Conservation (phyloP, 805 yeast species). For the Yarrowia keelungensis region DNA sequence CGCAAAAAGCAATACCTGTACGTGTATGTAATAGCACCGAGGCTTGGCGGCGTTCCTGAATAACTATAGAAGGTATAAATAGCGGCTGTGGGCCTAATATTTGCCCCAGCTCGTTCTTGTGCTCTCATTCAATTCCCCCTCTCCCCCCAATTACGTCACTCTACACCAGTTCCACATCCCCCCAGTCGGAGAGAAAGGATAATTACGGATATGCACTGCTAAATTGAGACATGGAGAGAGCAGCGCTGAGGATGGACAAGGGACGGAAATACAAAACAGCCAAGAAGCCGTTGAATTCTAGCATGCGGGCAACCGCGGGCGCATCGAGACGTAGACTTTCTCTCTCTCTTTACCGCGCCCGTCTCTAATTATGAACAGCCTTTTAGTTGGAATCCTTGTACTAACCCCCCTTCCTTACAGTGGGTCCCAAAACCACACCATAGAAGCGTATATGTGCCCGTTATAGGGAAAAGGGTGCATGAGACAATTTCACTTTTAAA, state of each 20-base stretch:
- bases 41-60: too few relatives aligned
- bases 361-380: too few relatives aligned
- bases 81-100: too few relatives aligned
- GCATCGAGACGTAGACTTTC: not conserved
- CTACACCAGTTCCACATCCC: not conserved
- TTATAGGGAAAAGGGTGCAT: slow-evolving; percentile 14
- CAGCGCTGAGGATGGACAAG: not conserved
- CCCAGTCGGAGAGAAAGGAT: slow-evolving; percentile 3
- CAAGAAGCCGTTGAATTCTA: slow-evolving; percentile 22
- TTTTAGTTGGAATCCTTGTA: not conserved
- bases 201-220: slow-evolving; percentile 20
- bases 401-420: not conserved
- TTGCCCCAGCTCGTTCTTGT: too few relatives aligned
- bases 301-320: not conserved
- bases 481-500: slow-evolving; percentile 27
- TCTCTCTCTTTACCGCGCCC: not conserved
- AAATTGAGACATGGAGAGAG: slow-evolving; percentile 4
- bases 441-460: not conserved
- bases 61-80: too few relatives aligned
- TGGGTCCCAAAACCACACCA: slow-evolving; percentile 31
- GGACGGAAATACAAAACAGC: not conserved
- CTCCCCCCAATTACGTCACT: not conserved
- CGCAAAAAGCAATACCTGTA: too few relatives aligned
- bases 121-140: too few relatives aligned
- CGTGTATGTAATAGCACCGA: too few relatives aligned